Conservation (phyloP, 75 land plant genomes). For the Selaginella moellendorffii region DNA sequence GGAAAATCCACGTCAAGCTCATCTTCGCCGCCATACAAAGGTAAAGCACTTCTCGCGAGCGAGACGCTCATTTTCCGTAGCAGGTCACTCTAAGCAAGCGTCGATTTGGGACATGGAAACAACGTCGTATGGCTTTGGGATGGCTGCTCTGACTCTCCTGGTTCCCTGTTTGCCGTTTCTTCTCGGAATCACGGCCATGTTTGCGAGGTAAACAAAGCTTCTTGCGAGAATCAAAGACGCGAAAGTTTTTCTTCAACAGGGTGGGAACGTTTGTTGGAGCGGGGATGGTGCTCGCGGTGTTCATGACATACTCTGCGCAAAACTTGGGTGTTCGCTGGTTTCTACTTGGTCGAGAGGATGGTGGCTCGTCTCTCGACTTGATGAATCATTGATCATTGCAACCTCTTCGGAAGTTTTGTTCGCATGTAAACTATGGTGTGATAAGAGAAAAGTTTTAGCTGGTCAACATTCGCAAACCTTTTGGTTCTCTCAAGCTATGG, state of each 20-base stretch:
- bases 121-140: constrained; percentile 42
- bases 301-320: constrained; percentile 74
- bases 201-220: constrained; percentile 36
- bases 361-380: too few relatives aligned
- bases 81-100: constrained; percentile 47
- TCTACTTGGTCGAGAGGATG: constrained; percentile 45
- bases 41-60: constrained; percentile 2
- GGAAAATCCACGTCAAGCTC: constrained; percentile 37
- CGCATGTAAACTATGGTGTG: too few relatives aligned
- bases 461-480: too few relatives aligned
- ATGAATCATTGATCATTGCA: too few relatives aligned
- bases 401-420: too few relatives aligned
- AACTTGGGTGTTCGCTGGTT: constrained; percentile 68
- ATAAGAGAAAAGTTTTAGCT: too few relatives aligned
- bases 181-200: constrained; percentile 76
- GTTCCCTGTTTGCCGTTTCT: constrained; percentile 61
- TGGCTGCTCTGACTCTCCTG: constrained; percentile 54
- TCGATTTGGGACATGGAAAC: constrained; percentile 32
- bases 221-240: constrained; percentile 30
- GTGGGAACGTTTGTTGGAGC: constrained; percentile 69
- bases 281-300: constrained; percentile 52
- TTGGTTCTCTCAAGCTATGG: too few relatives aligned
- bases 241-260: constrained; percentile 30
- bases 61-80: constrained; percentile 24
- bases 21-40: constrained; percentile 18